Evolutionary conservation across 441 rosid genomes (phyloP).

Genomic region (Rhodomyrtus psidioides): DNA sequence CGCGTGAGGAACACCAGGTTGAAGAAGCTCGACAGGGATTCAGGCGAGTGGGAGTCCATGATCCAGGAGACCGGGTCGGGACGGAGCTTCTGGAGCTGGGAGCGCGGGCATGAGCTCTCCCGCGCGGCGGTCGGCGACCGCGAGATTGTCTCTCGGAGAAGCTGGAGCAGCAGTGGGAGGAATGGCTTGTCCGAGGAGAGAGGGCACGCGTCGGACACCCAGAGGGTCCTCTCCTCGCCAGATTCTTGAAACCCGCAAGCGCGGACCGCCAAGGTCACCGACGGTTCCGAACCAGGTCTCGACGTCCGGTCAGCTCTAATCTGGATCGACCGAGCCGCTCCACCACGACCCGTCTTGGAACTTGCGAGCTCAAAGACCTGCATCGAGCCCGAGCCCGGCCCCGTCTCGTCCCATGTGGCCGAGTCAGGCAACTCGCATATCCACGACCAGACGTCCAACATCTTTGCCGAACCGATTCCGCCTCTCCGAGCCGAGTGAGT

Average conservation of each 20-base stretch:
- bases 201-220: constrained; percentile 68
- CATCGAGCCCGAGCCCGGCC: constrained; percentile 31
- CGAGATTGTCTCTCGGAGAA: constrained; percentile 55
- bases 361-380: constrained; percentile 36
- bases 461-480: neutral
- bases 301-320: constrained; percentile 42
- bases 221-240: constrained; percentile 21
- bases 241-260: constrained; percentile 32
- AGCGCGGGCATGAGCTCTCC: constrained; percentile 41
- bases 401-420: constrained; percentile 22
- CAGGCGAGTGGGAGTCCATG: constrained; percentile 73
- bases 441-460: constrained; percentile 81
- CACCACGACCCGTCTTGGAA: neutral
- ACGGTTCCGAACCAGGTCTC: constrained; percentile 18
- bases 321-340: constrained; percentile 34
- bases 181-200: constrained; percentile 64
- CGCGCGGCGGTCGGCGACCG: constrained; percentile 50
- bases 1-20: constrained; percentile 52
- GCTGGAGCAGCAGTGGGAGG: constrained; percentile 67
- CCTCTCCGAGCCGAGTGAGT: neutral
- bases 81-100: constrained; percentile 47
- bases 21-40: constrained; percentile 68
- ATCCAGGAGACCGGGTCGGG: constrained; percentile 77
- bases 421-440: constrained; percentile 45
- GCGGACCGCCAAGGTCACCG: constrained; percentile 35